Base-by-base conservation (phyloP, 495 filamentous ascomycete species). In the Cercophora newfieldiana region DNA sequence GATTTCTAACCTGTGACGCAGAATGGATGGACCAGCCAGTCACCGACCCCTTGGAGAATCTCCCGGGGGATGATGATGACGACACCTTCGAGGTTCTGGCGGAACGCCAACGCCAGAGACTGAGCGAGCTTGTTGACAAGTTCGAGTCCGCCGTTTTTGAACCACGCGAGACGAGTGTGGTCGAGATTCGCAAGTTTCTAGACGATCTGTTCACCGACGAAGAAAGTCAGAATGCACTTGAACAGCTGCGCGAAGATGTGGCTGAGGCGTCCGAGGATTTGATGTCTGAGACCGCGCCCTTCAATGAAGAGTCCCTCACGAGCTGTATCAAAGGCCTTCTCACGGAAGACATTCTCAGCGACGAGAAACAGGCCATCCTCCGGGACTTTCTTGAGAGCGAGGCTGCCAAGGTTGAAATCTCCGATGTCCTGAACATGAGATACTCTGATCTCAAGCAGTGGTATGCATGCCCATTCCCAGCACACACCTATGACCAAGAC, bases 371-470 rank as follows among this genome's bases (percentile, higher is more conserved):
- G 8, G 72, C 75, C 25, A 82, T 85, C 26, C 71, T 90, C 54
- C 83, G 83, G 53, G 87, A 89, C 61, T 89, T 90, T 60, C 78
- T 85, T 58, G 78, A 78, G 31, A 88, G 86, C 65, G 74, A 83
- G 0, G 75, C 82, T 1, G 83, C 88, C 12, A 77, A 84, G 1
- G 74, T 76, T 29, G 89, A 91, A 69, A 85, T 91, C 21, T 82
- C 81, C 16, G 88, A 91, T 64, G 88, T 90, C 8, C 73, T 91
- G 51, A 91, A 90, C 71, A 88, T 91, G 85, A 79, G 87, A 21
- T 83, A 88, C 63, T 81, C 84, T 0, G 81, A 83, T 24, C 68
- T 91, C 18, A 79, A 85, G 14, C 80, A 75, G 33, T 91, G 89
- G 61, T 63, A 22, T 29, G 47, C 6, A 61, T 62, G n/a, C n/a